Evolutionary conservation across 192 early-diverging fungal species (phyloP), one percentile per base, ranked within the genome.

Genomic region (Geosiphon pyriformis): DNA sequence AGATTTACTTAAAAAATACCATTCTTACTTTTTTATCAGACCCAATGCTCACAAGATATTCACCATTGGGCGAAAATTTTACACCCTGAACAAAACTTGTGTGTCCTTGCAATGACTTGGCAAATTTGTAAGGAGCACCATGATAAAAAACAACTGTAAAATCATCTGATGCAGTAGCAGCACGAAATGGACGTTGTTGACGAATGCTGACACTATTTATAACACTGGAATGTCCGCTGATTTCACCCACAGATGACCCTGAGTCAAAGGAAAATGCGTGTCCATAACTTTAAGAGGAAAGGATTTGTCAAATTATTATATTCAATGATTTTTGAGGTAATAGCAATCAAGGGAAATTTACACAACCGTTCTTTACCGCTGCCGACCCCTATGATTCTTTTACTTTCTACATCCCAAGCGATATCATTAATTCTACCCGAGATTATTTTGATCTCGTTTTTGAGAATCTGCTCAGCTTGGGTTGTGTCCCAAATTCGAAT

Each of bases 301-400:
- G 53, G 18, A 55, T 71, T 29, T 33, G 27, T 32, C 12, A 32
- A 26, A 32, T 26, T 26, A 22, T 60, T 12, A 35, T 60, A 10
- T 26, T 33, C 31, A 17, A 10, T 33, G 10, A 32, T n/a, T n/a
- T 60, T 23, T 30, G 15, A 32, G 59, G 10, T n/a, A 42, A 60
- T 60, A 55, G 23, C 12, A 10, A 55, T 55, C 6, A 42, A 42
- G 15, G 15, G 6, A 42, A 15, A 15, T 6, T 42, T 46, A 67
- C 58, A 7, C 82, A n/a, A 88, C 81, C 77, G 78, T 69, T 92
- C 92, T 73, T 86, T 92, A 57, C 96, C 96, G 52, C 94, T 91
- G 53, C 96, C 96, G 2, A 95, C 96, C 23, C 90, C 96, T 74
- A 98, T 87, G n/a, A 98, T 75, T 26, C 96, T 85, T 79, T 98